Percentiles rank a stretch among this genome's conserved stretches.
Conservation (phyloP, 2,329 filamentous ascomycete genomes). For the Fusarium incarnatum region DNA sequence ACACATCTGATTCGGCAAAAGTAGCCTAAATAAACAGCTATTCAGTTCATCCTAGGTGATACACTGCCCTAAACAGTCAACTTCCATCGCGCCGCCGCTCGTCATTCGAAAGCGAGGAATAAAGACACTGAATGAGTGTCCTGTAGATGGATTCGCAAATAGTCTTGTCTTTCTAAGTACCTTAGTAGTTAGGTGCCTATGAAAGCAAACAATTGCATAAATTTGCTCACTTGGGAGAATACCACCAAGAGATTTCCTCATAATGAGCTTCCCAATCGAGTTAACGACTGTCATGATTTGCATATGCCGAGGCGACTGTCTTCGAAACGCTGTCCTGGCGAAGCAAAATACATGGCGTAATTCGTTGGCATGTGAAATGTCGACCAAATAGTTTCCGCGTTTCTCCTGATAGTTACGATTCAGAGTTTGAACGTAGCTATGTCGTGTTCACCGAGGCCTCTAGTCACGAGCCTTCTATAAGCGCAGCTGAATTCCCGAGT, state of each 20-base stretch:
- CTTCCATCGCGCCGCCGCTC: background rate
- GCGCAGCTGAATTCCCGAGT: background rate
- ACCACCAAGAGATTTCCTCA: background rate
- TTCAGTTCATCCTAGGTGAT: background rate
- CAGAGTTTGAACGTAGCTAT: background rate
- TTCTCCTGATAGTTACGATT: background rate
- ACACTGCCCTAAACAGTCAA: background rate
- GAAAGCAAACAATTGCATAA: background rate
- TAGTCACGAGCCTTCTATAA: background rate
- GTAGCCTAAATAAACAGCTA: background rate
- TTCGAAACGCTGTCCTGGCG: background rate
- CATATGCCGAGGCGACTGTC: conserved; percentile 14
- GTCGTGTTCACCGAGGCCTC: background rate
- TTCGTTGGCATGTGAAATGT: conserved; percentile 17
- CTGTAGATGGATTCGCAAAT: background rate
- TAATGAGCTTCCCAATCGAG: conserved; percentile 23
- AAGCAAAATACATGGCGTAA: background rate
- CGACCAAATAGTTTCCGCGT: background rate
- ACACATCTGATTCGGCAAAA: background rate
- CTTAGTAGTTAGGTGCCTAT: background rate
- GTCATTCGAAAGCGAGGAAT: background rate
- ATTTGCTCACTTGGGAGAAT: background rate
- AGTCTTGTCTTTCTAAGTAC: background rate
- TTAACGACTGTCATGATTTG: conserved; percentile 24
- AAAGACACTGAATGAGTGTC: background rate